Evolutionary conservation across 106 monocot species (phyloP).

Genomic region (Allium cepa): DNA sequence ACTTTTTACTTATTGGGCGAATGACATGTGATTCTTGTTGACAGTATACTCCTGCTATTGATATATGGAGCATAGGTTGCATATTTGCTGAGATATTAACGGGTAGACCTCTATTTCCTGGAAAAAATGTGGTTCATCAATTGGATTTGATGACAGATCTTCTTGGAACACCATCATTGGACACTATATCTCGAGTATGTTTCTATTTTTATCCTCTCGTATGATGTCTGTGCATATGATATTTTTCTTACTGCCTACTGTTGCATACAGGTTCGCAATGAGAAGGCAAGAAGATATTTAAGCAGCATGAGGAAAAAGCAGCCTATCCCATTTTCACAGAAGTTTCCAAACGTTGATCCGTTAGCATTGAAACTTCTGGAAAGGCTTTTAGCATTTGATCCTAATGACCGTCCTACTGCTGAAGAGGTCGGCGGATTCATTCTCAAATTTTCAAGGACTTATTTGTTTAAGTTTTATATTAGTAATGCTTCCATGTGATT

Average conservation of each 20-base stretch:
- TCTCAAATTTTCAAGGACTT: neutral
- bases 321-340: constrained; percentile 63
- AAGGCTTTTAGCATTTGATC: constrained; percentile 86
- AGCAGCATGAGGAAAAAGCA: constrained; percentile 79
- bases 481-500: neutral
- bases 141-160: constrained; percentile 80
- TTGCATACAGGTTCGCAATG: constrained; percentile 61
- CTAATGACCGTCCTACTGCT: constrained; percentile 81
- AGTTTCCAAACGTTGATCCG: constrained; percentile 86
- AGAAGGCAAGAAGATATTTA: constrained; percentile 81
- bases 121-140: constrained; percentile 90
- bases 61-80: constrained; percentile 98
- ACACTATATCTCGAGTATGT: constrained; percentile 62
- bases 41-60: constrained; percentile 94
- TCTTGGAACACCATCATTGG: constrained; percentile 80
- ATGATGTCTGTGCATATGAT: no score
- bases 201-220: no score
- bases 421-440: constrained; percentile 46
- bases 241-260: no score
- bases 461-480: neutral
- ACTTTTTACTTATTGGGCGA: no score
- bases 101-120: constrained; percentile 93
- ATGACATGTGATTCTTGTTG: constrained; percentile 7
- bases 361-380: constrained; percentile 69
- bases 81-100: constrained; percentile 94